These are phyloP conservation scores for Cryptococcus amylolentus DNA, from an alignment of 1,284 basidiomycete species.

Conservation along the genomic window DNA sequence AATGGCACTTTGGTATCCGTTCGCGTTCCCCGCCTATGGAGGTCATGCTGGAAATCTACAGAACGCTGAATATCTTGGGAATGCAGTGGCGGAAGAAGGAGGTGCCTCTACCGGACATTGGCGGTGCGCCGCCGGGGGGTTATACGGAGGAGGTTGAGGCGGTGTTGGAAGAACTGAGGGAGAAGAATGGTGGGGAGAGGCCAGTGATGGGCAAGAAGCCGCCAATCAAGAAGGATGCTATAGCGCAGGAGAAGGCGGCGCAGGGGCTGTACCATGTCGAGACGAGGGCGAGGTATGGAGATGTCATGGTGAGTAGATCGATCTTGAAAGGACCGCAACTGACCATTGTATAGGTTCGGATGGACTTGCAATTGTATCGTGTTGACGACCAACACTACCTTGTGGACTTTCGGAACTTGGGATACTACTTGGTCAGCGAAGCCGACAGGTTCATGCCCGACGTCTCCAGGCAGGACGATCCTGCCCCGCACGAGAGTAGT, in stretches of 20 bases:
- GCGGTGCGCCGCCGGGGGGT: constrained; percentile 44
- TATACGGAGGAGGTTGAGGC: constrained; percentile 43
- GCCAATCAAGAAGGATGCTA: constrained; percentile 49
- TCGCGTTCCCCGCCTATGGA: constrained; percentile 96
- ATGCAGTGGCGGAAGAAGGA: constrained; percentile 81
- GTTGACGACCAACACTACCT: constrained; percentile 95
- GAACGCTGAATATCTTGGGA: constrained; percentile 82
- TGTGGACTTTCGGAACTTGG: constrained; percentile 97
- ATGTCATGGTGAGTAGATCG: constrained; percentile 70
- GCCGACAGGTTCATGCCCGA: constrained; percentile 13
- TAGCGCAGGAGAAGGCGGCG: constrained; percentile 53
- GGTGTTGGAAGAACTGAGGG: constrained; percentile 53
- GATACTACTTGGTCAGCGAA: constrained; percentile 64
- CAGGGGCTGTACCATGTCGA: constrained; percentile 86
- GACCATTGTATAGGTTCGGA: constrained; percentile 63
- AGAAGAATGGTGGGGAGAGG: constrained; percentile 32
- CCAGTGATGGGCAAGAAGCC: constrained; percentile 35
- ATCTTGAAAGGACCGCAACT: not conserved
- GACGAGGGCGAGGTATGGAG: constrained; percentile 81
- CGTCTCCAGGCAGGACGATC: constrained; percentile 9
- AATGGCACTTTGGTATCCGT: constrained; percentile 98
- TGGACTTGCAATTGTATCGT: constrained; percentile 96
- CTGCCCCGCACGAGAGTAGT: not conserved
- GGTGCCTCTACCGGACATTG: constrained; percentile 67
- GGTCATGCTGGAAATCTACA: constrained; percentile 98